Base-by-base conservation (phyloP, 805 yeast genomes). In the Myxozyma kluyveri region DNA sequence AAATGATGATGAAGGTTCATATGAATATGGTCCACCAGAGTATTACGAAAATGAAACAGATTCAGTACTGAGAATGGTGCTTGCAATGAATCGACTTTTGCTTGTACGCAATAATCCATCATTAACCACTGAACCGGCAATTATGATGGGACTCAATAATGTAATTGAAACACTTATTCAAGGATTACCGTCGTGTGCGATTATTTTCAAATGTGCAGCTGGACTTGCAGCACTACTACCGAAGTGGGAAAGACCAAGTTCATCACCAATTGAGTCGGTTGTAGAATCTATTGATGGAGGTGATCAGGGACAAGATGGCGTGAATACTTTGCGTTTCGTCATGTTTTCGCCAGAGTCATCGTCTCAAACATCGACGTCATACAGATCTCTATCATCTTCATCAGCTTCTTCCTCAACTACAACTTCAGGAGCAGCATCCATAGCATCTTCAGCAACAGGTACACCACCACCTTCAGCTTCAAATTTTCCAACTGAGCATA, bases 31-130 rank as follows among this genome's bases (percentile, higher is more conserved):
- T 3, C 48, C 51, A 17, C 48, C 48, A 10, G n/a, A 47, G 9
- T 26, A 35, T 31, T 51, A 45, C 44, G 38, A 32, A 1, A 41
- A 33, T 23, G 41, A 39, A 21, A 44, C 39, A 4, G 52, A 33
- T 7, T 26, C 42, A 4, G 52, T 43, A 1, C 18, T 47, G 31
- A 26, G 45, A n/a, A 47, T 47, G 52, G 38, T 47, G 38, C 35
- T 47, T 14, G 33, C 36, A 2, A 39, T 52, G 49, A 43, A 45
- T 38, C 42, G 42, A 18, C 26, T 47, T 3, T 32, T 47, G 18
- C n/a, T 47, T 12, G 18, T 44, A 22, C 43, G 56, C 6, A 52
- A 52, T 19, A 46, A 52, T 10, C 56, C 56, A 14, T 33, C 14
- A n/a, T 41, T 32, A 46, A 38, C 49, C 21, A 19, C 42, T 10